Evolutionary conservation across 192 early-diverging fungal genomes (phyloP), one percentile per base, ranked within the genome.

Genomic region (Thamnidium elegans): DNA sequence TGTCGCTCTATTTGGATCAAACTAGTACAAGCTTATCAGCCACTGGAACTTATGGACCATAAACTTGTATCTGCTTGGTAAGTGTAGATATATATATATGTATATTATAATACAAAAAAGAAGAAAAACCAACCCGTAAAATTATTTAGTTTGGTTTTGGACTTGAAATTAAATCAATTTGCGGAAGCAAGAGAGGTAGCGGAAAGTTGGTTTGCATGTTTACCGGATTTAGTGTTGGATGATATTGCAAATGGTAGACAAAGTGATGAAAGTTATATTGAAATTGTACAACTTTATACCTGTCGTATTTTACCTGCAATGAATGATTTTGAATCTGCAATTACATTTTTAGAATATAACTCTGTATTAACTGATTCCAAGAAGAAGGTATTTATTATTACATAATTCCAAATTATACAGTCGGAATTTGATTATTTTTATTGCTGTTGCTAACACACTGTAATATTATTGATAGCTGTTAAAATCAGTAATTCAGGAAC

Each of bases 341-440:
- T n/a, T 21, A 39, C 61, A 13, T 76, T 76, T 23, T 26, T 76
- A 34, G 58, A 76, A 42, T 76, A 72, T 34, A 76, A 76, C 23
- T 34, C 69, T 17, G 61, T 67, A 42, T 23, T 71, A 11, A 36
- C 66, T 10, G 66, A 71, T 32, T 45, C 63, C 9, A 58, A 58
- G 34, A 76, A 69, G 43, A 47, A 65, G 63, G 74, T 76, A 67
- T 61, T 3, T 61, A 26, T n/a, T 13, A 30, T 50, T 17, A 65
- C 20, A 21, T 17, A 44, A 32, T 20, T 20, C 7, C 50, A 10
- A 23, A 6, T 23, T n/a, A 23, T 7, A 20, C 7, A 51, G 21
- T 23, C 20, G 9, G 8, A 26, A 23, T 21, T 51, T 17, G n/a
- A 21, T 9, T 9, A 5, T 19, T 26, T 21, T 50, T 53, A 30